phyloP scores from a whole-genome alignment of 768 basidiomycete species.

The Cystobasidium onofrii region DNA sequence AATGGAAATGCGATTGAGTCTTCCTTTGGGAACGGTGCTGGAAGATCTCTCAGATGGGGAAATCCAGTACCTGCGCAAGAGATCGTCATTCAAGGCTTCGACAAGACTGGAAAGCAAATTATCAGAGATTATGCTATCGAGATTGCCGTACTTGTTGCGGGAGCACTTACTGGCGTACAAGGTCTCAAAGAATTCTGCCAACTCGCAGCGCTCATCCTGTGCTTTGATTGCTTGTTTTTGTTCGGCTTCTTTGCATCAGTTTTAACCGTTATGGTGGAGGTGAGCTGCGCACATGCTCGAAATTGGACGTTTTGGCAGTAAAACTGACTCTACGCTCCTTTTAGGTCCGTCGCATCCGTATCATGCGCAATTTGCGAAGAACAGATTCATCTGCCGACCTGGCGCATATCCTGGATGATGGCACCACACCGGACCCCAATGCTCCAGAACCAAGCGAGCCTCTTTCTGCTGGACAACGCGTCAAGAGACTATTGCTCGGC shows the following conservation, averaged over 20 bases:
- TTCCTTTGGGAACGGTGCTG: not conserved
- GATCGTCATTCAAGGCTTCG: conserved; percentile 74
- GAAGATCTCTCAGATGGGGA: conserved; percentile 17
- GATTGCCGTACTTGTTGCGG: conserved; percentile 76
- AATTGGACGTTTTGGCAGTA: not conserved
- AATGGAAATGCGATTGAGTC: not conserved
- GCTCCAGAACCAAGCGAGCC: conserved; percentile 19
- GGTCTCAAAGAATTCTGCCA: conserved; percentile 91
- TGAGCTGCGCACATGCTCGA: conserved; percentile 42
- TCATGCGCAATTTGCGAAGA: conserved; percentile 47
- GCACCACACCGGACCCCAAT: conserved; percentile 14
- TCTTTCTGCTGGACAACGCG: conserved; percentile 34
- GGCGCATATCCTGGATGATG: conserved; percentile 39
- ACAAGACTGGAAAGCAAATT: conserved; percentile 68
- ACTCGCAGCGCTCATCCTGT: conserved; percentile 77
- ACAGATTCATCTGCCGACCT: conserved; percentile 42
- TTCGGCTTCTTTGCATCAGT: conserved; percentile 84
- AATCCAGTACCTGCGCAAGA: conserved; percentile 46
- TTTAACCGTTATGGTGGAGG: conserved; percentile 92
- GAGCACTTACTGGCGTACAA: conserved; percentile 75
- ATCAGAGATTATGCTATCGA: conserved; percentile 89
- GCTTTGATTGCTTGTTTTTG: conserved; percentile 76
- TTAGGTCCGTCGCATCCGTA: conserved; percentile 50
- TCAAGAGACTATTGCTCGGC: conserved; percentile 37
- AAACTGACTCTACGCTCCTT: not conserved